phyloP scores from a whole-genome alignment of 805 yeast species.

The Teunomyces barrocoloradensis region DNA sequence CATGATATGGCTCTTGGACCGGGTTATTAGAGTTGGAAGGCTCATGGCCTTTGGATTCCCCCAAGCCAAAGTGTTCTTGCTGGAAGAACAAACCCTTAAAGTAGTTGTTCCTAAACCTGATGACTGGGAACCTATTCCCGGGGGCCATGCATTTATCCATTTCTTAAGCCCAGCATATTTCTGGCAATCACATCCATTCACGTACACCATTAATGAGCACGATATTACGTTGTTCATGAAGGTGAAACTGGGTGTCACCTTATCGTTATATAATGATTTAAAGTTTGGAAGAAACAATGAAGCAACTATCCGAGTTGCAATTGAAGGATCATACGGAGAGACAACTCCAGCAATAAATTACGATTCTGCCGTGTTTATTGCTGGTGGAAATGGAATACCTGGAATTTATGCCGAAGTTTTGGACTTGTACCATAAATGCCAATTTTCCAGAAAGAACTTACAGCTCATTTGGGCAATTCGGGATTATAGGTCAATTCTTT shows the following conservation, averaged over 20 bases:
- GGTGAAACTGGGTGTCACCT: slow-evolving; percentile 26
- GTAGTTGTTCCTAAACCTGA: slow-evolving; percentile 21
- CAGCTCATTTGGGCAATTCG: slow-evolving; percentile 65
- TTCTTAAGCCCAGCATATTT: slow-evolving; percentile 23
- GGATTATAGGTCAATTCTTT: slow-evolving; percentile 46
- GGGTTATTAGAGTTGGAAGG: slow-evolving; percentile 18
- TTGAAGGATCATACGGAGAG: slow-evolving; percentile 65
- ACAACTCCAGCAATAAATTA: slow-evolving; percentile 46
- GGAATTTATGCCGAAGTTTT: slow-evolving; percentile 47
- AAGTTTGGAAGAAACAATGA: slow-evolving; percentile 30
- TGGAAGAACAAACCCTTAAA: slow-evolving; percentile 23
- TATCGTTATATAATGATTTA: slow-evolving; percentile 30
- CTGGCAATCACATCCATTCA: slow-evolving; percentile 34
- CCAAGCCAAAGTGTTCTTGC: slow-evolving; percentile 20
- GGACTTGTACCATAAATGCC: slow-evolving; percentile 12
- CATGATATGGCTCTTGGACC: slow-evolving; percentile 24
- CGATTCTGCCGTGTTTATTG: slow-evolving; percentile 48
- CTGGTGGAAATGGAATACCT: slow-evolving; percentile 68
- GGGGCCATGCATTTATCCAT: slow-evolving; percentile 25
- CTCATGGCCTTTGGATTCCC: slow-evolving; percentile 21
- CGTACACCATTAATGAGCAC: slow-evolving; percentile 18
- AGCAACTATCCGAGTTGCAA: slow-evolving; percentile 38
- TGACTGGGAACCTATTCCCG: slow-evolving; percentile 23
- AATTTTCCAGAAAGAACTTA: slow-evolving; percentile 9
- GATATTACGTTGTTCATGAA: slow-evolving; percentile 20